Evolutionary conservation across 73 alveolate species (phyloP).

Genomic region (Loxodes magnus): DNA sequence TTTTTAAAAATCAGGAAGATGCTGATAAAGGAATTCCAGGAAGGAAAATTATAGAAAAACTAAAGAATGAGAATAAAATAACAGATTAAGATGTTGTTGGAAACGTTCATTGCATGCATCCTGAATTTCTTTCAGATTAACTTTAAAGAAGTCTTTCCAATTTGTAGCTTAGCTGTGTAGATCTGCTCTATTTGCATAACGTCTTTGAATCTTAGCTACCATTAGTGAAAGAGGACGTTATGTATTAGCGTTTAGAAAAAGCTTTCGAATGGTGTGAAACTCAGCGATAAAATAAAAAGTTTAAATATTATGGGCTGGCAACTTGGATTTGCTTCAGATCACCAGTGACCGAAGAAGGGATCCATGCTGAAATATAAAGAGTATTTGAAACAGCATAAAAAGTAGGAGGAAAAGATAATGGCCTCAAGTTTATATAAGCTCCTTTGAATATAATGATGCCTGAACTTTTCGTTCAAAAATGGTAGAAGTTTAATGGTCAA

Average conservation of each 20-base stretch:
- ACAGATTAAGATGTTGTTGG: constrained; percentile 60
- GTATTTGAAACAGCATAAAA: constrained; percentile 51
- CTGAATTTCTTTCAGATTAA: constrained; percentile 45
- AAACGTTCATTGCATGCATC: constrained; percentile 77
- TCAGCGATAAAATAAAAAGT: constrained; percentile 32
- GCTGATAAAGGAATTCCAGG: constrained; percentile 79
- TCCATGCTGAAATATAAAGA: constrained; percentile 51
- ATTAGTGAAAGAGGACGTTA: constrained; percentile 37
- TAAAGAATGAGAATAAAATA: constrained; percentile 33
- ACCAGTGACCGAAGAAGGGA: constrained; percentile 55
- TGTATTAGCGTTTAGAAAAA: constrained; percentile 40
- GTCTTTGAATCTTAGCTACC: constrained; percentile 74
- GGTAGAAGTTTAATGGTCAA: constrained; percentile 55
- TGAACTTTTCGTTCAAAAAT: constrained; percentile 63
- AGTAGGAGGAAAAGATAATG: constrained; percentile 67
- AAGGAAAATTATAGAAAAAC: constrained; percentile 26
- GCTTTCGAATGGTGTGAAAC: constrained; percentile 69
- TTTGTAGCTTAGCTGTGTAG: constrained; percentile 58
- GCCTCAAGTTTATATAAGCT: constrained; percentile 47
- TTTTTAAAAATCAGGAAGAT: too few relatives aligned
- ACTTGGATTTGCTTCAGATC: constrained; percentile 81
- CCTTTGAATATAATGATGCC: constrained; percentile 76
- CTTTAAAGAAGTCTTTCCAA: constrained; percentile 37
- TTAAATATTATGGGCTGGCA: constrained; percentile 76
- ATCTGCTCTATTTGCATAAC: constrained; percentile 65